Percentiles rank a stretch among this genome's conserved stretches.
Conservation (phyloP, 768 basidiomycete genomes). For the Phaffia tasmanica region DNA sequence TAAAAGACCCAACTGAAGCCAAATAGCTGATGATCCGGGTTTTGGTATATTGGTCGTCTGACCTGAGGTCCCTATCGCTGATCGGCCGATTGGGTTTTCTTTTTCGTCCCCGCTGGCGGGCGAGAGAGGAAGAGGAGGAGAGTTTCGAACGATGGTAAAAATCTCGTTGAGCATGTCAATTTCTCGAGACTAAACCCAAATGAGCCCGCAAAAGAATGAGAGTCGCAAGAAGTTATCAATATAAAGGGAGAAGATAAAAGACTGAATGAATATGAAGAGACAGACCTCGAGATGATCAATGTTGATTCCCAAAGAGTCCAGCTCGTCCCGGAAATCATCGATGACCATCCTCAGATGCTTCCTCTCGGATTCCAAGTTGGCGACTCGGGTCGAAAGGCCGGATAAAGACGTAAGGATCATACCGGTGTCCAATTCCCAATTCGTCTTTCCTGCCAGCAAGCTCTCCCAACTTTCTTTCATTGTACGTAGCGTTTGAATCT, state of each 20-base stretch:
- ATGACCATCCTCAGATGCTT: conserved; percentile 16
- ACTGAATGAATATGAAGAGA: neutral
- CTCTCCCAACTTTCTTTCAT: conserved; percentile 20
- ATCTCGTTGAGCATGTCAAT: conserved; percentile 19
- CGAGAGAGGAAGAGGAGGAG: conserved; percentile 4
- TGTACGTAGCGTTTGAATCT: conserved; percentile 15
- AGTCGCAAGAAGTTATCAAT: neutral
- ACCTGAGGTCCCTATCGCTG: no score
- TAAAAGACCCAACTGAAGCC: no score
- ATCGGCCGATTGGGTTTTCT: no score
- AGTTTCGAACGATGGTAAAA: conserved; percentile 16
- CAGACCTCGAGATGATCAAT: conserved; percentile 24
- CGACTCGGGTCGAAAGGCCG: conserved; percentile 20
- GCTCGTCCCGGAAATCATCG: conserved; percentile 20
- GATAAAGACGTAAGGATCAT: conserved; percentile 25
- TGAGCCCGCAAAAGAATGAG: neutral
- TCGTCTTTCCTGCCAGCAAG: conserved; percentile 11
- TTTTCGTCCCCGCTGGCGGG: neutral
- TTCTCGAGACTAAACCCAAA: conserved; percentile 15
- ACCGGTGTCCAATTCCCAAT: conserved; percentile 15
- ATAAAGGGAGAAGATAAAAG: neutral
- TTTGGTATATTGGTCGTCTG: no score
- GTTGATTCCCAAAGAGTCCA: conserved; percentile 15
- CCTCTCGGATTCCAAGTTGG: conserved; percentile 24
- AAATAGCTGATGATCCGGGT: no score